phyloP scores from a whole-genome alignment of 805 yeast genomes.

The Candida patagonica region DNA sequence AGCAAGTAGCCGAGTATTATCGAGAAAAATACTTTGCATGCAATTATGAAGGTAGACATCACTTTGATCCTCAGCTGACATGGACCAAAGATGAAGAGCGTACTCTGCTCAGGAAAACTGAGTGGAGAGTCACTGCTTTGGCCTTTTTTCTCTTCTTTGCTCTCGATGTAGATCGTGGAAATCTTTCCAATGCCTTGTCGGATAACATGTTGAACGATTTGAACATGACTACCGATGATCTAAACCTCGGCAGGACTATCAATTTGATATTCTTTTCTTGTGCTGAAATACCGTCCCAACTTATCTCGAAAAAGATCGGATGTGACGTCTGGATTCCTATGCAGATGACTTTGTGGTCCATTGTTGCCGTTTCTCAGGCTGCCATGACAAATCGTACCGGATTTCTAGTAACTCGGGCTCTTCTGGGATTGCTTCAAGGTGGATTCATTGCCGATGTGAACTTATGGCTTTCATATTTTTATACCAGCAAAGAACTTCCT shows the following conservation, averaged over 20 bases:
- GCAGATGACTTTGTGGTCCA: conserved; percentile 48
- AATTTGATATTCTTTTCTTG: conserved; percentile 44
- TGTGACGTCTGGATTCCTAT: conserved; percentile 57
- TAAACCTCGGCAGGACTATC: conserved; percentile 51
- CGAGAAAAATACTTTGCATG: too few relatives aligned
- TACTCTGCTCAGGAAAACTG: conserved; percentile 43
- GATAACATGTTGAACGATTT: conserved; percentile 48
- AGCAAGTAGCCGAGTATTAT: too few relatives aligned
- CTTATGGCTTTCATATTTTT: conserved; percentile 59
- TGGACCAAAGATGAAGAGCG: conserved; percentile 49
- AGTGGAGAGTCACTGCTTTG: conserved; percentile 44
- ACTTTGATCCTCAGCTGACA: conserved; percentile 47
- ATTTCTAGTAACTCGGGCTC: conserved; percentile 39
- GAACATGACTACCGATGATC: conserved; percentile 44
- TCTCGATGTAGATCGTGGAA: conserved; percentile 50
- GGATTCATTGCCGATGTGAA: conserved; percentile 61
- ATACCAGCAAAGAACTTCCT: conserved; percentile 48
- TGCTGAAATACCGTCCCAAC: conserved; percentile 61
- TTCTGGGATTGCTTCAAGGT: conserved; percentile 49
- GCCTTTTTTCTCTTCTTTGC: conserved; percentile 53
- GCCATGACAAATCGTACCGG: conserved; percentile 33
- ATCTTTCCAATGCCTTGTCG: conserved; percentile 48
- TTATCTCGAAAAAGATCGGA: conserved; percentile 54
- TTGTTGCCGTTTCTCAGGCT: conserved; percentile 50
- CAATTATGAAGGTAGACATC: conserved; percentile 14